phyloP scores from a whole-genome alignment of 2,329 filamentous ascomycete species.

The Cucurbitaria berberidis region DNA sequence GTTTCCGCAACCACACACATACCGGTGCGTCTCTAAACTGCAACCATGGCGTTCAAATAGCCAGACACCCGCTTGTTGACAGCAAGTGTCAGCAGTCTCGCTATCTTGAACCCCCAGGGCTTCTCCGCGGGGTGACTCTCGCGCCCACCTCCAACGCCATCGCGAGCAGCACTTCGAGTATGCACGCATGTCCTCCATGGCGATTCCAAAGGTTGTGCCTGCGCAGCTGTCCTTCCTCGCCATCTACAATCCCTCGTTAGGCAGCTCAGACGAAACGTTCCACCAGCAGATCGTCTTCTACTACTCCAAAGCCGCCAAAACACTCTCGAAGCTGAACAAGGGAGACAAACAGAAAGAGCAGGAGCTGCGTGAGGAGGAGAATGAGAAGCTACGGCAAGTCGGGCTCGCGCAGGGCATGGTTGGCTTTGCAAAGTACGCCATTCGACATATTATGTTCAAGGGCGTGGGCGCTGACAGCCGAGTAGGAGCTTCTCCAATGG shows the following conservation, averaged over 20 bases:
- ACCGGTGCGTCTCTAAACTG: neutral
- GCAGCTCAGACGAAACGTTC: conserved; percentile 73
- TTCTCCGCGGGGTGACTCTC: conserved; percentile 3
- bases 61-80: conserved; percentile 4
- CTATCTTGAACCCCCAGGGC: conserved; percentile 1
- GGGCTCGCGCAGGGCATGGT: conserved; percentile 97
- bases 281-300: conserved; percentile 92
- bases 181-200: conserved; percentile 33
- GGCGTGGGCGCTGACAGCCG: conserved; percentile 12
- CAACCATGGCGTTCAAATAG: conserved; percentile 8
- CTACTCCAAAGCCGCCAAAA: conserved; percentile 62
- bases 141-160: conserved; percentile 1
- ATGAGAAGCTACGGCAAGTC: conserved; percentile 89
- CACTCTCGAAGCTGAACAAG: conserved; percentile 35
- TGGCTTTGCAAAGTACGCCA: conserved; percentile 71
- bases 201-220: conserved; percentile 62
- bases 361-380: conserved; percentile 66
- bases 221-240: conserved; percentile 89
- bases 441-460: conserved; percentile 1
- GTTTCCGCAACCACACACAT: neutral
- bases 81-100: neutral
- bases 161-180: conserved; percentile 7
- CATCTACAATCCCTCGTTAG: conserved; percentile 91
- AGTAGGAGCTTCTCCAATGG: conserved; percentile 79
- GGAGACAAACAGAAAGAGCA: conserved; percentile 45